Evolutionary conservation across 306 rosid genomes (phyloP).

Genomic region (Medicago truncatula): MtrunA17r5.0-ANR NC_053045.1:56189501-56190000

Average conservation of each 20-base stretch:
- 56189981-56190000: constrained; percentile 98
- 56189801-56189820: background rate
- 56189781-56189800: background rate
- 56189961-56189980: constrained; percentile 18
- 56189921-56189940: constrained; percentile 33
- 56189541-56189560: too few species aligned
- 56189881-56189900: constrained; percentile 27
- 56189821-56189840: background rate
- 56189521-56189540: too few species aligned
- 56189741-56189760: constrained; percentile 62
- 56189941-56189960: constrained; percentile 41
- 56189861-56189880: constrained; percentile 58
- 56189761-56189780: constrained; percentile 8
- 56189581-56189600: too few species aligned
- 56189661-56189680: background rate
- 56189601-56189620: too few species aligned
- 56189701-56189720: constrained; percentile 34
- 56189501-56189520: background rate
- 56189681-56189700: background rate
- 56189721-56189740: constrained; percentile 49
- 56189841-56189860: constrained; percentile 32
- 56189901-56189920: background rate
- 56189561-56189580: too few species aligned
- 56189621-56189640: background rate
- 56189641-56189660: background rate